phyloP scores from a whole-genome alignment of 139 green algal species.

The Auxenochlorella pyrenoidosa region DNA sequence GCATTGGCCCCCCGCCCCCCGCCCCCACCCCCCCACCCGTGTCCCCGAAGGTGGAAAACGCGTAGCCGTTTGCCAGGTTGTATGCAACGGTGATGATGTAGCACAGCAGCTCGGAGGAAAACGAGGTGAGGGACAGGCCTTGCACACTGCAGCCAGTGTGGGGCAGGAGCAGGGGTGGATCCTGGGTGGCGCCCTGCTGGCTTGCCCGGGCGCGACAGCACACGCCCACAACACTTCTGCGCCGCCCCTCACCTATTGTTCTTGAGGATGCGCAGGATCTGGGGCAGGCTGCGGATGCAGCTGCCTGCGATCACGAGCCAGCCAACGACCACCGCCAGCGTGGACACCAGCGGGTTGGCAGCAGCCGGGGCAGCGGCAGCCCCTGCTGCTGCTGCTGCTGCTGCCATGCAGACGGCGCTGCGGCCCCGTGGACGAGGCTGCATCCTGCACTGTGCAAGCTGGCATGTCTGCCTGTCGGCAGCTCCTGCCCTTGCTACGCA shows the following conservation, averaged over 20 bases:
- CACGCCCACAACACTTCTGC: not conserved
- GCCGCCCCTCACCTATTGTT: slow-evolving; percentile 47
- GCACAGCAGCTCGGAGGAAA: slow-evolving; percentile 70
- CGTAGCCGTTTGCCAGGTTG: slow-evolving; percentile 26
- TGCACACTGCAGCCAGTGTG: slow-evolving; percentile 45
- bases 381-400: not conserved
- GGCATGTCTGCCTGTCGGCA: not conserved
- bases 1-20: too few relatives aligned
- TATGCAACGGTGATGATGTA: slow-evolving; percentile 80
- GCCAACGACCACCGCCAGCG: slow-evolving; percentile 10
- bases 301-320: slow-evolving; percentile 60
- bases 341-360: not conserved
- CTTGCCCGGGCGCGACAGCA: not conserved
- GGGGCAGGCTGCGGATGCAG: slow-evolving; percentile 71
- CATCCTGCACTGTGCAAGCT: not conserved
- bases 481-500: not conserved
- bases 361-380: not conserved
- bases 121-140: slow-evolving; percentile 71
- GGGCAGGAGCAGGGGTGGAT: not conserved
- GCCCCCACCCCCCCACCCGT: too few relatives aligned
- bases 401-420: not conserved
- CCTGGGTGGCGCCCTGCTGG: not conserved
- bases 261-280: slow-evolving; percentile 64
- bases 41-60: slow-evolving; percentile 23
- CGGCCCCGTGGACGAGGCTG: not conserved